Evolutionary conservation across 192 early-diverging fungal species (phyloP).

Genomic region (Linnemannia zychae): DNA sequence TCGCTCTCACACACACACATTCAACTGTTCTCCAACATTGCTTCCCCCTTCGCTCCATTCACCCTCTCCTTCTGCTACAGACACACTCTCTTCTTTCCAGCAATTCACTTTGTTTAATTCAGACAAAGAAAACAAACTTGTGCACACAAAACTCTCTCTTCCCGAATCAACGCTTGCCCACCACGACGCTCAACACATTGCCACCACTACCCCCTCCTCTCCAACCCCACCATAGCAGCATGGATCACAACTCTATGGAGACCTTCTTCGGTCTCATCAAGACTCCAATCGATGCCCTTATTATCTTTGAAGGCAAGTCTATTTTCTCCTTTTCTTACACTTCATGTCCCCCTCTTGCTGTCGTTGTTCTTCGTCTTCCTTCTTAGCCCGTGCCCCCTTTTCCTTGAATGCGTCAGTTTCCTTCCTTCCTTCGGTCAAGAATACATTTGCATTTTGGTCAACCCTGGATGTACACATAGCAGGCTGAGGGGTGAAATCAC

Average conservation of each 20-base stretch:
- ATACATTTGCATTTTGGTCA: neutral
- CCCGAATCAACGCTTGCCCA: neutral
- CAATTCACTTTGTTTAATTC: conserved; percentile 6
- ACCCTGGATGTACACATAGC: neutral
- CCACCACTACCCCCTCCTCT: conserved; percentile 7
- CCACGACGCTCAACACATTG: neutral
- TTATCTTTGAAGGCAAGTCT: conserved; percentile 81
- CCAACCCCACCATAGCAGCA: conserved; percentile 8
- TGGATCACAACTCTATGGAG: conserved; percentile 71
- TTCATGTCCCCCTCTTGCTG: neutral
- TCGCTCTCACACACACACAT: neutral
- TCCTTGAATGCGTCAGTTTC: neutral
- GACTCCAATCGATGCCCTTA: conserved; percentile 87
- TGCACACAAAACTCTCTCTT: neutral
- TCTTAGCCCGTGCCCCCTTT: neutral
- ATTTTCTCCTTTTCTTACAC: neutral
- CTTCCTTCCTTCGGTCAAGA: neutral
- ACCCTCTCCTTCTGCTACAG: neutral
- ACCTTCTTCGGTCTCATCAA: conserved; percentile 89
- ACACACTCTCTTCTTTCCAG: neutral
- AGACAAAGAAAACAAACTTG: neutral
- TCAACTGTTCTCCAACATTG: neutral
- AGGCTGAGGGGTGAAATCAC: neutral
- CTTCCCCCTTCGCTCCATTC: neutral
- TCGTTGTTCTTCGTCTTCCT: neutral